Base-by-base conservation (phyloP, 2,329 filamentous ascomycete species). In the Monilinia aucupariae region DNA sequence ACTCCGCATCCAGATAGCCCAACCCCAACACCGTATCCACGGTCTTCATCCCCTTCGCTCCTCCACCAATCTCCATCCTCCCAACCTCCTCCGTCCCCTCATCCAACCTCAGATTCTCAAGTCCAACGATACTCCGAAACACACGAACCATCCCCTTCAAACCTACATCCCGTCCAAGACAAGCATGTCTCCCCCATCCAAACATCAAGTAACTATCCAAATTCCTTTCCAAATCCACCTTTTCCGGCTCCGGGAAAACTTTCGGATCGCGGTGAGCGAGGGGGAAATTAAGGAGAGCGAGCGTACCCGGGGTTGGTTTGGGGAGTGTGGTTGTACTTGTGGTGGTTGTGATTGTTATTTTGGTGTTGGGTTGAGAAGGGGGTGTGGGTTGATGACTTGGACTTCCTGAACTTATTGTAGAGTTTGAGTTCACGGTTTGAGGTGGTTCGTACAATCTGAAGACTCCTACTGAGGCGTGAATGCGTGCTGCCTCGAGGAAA, bases 401-500 rank as follows among this genome's bases (percentile, higher is more conserved):
- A 4, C 10, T 15, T 5, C 22, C 47, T 22, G 25, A 10, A 48
- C 3, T 25, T 13, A 13, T 48, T 4, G 45, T 25, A 25, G 45
- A 25, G 12, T 8, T 25, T 5, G 47, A 1, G 12, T 15, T 30
- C 20, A 9, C 10, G 49, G 12, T 4, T 56, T 56, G 54, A 3
- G 54, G n/a, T 5, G 54, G 54, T 13, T 30, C 22, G 27, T 56
- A 56, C 2, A 34, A 9, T 15, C 87, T 84, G 76, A 84, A 86
- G 1, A 85, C 78, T 12, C 82, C 82, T 61, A 85, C 83, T 0
- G 83, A 83, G 13, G 85, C 84, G 4, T 85, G 84, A 60, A 92
- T 66, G 47, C 89, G 85, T 62, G 89, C 81, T 20, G 85, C 89
- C 74, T 91, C 91, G 78, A 88, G 80, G 50, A 83, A 85, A 71